These are phyloP conservation scores for Astathelohania contejeani DNA, from an alignment of 371 early-diverging fungal species.

Conservation along the genomic window DNA sequence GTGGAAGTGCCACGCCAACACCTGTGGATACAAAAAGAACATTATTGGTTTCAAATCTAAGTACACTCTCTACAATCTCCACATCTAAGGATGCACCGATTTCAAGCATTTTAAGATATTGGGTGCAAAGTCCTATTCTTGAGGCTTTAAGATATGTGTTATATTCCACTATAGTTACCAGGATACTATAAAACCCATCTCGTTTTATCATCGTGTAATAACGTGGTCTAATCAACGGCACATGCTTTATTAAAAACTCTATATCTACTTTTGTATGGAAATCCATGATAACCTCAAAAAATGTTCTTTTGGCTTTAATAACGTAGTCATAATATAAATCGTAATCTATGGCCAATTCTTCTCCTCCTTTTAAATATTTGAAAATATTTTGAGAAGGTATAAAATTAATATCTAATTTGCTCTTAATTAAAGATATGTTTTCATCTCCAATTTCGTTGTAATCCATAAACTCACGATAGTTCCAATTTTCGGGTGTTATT, in stretches of 20 bases:
- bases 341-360: no score
- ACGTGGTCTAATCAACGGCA: constrained; percentile 31
- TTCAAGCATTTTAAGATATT: constrained; percentile 30
- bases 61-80: constrained; percentile 27
- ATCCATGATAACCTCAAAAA: constrained; percentile 34
- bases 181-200: constrained; percentile 27
- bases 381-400: no score
- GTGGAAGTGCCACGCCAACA: constrained; percentile 44
- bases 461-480: neutral
- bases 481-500: no score
- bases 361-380: no score
- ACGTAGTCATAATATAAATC: constrained; percentile 46
- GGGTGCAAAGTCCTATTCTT: constrained; percentile 44
- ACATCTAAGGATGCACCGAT: constrained; percentile 11
- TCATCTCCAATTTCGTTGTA: neutral
- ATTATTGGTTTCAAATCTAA: constrained; percentile 21
- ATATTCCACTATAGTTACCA: constrained; percentile 27
- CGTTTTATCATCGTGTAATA: constrained; percentile 45
- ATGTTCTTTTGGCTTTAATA: constrained; percentile 22
- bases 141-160: constrained; percentile 3
- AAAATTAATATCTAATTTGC: constrained; percentile 4
- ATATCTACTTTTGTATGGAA: constrained; percentile 11
- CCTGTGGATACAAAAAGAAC: constrained; percentile 47
- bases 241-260: constrained; percentile 10
- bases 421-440: constrained; percentile 1